These are phyloP conservation scores for Rhodotorula diobovata DNA, from an alignment of 768 basidiomycete genomes.

Conservation along the genomic window DNA sequence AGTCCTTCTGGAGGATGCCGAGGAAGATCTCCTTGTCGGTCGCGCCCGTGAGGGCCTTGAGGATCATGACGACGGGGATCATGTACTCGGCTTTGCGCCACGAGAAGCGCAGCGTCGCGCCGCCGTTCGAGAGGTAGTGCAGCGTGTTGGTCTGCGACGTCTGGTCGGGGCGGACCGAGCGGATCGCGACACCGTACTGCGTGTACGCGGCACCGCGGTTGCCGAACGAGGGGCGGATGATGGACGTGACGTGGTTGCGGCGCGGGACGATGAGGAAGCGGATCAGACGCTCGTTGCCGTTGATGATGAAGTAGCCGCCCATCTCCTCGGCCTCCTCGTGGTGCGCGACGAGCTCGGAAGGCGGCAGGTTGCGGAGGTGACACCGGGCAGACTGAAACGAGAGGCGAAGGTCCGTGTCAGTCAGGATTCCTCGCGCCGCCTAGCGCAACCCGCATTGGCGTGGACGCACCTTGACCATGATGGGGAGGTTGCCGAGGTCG, in stretches of 20 bases:
- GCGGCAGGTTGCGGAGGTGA: conserved; percentile 78
- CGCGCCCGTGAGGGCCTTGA: conserved; percentile 85
- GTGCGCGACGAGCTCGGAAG: conserved; percentile 75
- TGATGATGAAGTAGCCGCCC: conserved; percentile 97
- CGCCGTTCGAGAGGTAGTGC: conserved; percentile 96
- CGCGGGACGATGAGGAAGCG: conserved; percentile 95
- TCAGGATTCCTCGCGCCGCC: background rate
- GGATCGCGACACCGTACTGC: conserved; percentile 87
- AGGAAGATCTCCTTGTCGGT: conserved; percentile 96
- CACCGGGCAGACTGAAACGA: conserved; percentile 75
- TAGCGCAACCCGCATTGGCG: background rate
- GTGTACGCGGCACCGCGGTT: conserved; percentile 95
- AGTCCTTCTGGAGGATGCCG: conserved; percentile 92
- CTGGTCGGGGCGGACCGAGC: conserved; percentile 89
- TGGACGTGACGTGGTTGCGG: conserved; percentile 88
- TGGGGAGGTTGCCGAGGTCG: conserved; percentile 87
- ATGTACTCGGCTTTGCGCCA: conserved; percentile 99
- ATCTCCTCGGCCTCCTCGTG: conserved; percentile 98
- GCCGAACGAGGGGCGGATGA: conserved; percentile 81
- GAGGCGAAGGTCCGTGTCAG: background rate
- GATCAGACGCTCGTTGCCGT: conserved; percentile 97
- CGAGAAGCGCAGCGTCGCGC: conserved; percentile 90
- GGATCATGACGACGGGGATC: conserved; percentile 90
- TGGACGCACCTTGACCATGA: conserved; percentile 86
- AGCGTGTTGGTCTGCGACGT: conserved; percentile 88